phyloP scores from a whole-genome alignment of 1,284 basidiomycete genomes.

The Trametes polyzona region DNA sequence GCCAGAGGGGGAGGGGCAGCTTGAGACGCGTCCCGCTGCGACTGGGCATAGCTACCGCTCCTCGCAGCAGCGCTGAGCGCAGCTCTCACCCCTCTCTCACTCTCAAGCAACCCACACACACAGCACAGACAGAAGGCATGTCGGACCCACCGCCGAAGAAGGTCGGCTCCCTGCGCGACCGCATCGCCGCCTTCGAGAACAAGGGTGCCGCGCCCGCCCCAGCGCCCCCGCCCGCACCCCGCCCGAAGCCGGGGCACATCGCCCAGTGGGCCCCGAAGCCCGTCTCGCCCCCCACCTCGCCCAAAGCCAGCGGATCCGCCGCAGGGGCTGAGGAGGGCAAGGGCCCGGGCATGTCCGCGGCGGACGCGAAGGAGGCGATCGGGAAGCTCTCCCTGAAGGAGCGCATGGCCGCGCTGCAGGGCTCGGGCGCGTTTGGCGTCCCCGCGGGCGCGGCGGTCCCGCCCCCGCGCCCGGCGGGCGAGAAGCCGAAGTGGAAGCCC shows the following conservation, averaged over 20 bases:
- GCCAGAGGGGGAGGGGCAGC: neutral
- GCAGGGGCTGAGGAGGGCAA: slow-evolving; percentile 32
- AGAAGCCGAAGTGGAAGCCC: slow-evolving; percentile 85
- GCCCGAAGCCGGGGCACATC: slow-evolving; percentile 72
- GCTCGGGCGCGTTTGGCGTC: slow-evolving; percentile 74
- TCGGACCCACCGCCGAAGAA: slow-evolving; percentile 59
- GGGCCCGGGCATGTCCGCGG: slow-evolving; percentile 68
- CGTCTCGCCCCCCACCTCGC: slow-evolving; percentile 56
- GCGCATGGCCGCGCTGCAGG: slow-evolving; percentile 90
- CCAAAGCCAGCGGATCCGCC: slow-evolving; percentile 25
- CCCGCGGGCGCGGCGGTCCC: slow-evolving; percentile 45
- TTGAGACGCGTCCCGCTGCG: slow-evolving; percentile 1
- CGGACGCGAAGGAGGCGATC: slow-evolving; percentile 84
- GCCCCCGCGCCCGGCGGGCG: slow-evolving; percentile 63
- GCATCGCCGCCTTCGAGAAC: slow-evolving; percentile 83
- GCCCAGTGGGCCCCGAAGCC: slow-evolving; percentile 64
- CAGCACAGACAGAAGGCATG: no score
- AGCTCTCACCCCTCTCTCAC: slow-evolving; percentile 2
- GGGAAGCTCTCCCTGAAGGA: slow-evolving; percentile 81
- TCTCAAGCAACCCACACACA: neutral
- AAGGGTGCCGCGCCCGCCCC: slow-evolving; percentile 48
- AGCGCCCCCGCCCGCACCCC: slow-evolving; percentile 55
- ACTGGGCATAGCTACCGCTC: slow-evolving; percentile 10
- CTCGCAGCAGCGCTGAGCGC: slow-evolving; percentile 6
- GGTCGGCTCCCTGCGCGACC: slow-evolving; percentile 76